Evolutionary conservation across 2,329 filamentous ascomycete genomes (phyloP), one percentile per base, ranked within the genome.

Genomic region (Zymoseptoria pseudotritici): DNA sequence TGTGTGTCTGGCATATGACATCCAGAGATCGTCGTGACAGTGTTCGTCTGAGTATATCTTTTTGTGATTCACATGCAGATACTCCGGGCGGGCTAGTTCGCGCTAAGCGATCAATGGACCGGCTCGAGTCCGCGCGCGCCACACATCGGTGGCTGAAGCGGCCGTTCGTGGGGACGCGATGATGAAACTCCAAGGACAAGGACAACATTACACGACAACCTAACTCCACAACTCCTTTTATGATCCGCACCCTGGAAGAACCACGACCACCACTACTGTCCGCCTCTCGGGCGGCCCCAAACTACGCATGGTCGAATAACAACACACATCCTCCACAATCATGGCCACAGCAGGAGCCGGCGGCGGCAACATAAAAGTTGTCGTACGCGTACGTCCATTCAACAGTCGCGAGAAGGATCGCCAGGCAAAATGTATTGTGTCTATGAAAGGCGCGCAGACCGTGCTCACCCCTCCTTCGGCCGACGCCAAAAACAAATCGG

Each of bases 301-400:
- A 3, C 2, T 2, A 20, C 58, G 31, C 46, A 62, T 62, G 60
- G 54, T 50, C 29, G 51, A 36, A 54, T 56, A 55, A 51, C 55
- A 56, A 56, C 31, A 31, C 59, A 71, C 70, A 67, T 67, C 69
- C 50, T 57, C 69, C 50, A 62, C 65, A 19, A 61, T 54, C 10
- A 61, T 61, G 17, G 64, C 26, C 26, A 29, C 26, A 29, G 26
- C 53, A 57, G 63, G 63, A 53, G 82, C 83, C 69, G 90, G 90
- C 72, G 91, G 89, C 78, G 92, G 94, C 74, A 99, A 99, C 74
- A 99, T 99, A 77, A 99, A 99, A 87, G 94, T 99, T 80, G 94
- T 99, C 82, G 94, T 99, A 81, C 86, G 94, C 79, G 87, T 89
- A 70, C 86, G 94, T 74, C 94, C 94, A 55, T 99, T 99, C 80